A percentile compares a stretch with the other conserved stretches of the same genome.
Evolutionary conservation across 2,329 filamentous ascomycete species (phyloP).

Genomic region (Sarocladiaceae sp.): DNA sequence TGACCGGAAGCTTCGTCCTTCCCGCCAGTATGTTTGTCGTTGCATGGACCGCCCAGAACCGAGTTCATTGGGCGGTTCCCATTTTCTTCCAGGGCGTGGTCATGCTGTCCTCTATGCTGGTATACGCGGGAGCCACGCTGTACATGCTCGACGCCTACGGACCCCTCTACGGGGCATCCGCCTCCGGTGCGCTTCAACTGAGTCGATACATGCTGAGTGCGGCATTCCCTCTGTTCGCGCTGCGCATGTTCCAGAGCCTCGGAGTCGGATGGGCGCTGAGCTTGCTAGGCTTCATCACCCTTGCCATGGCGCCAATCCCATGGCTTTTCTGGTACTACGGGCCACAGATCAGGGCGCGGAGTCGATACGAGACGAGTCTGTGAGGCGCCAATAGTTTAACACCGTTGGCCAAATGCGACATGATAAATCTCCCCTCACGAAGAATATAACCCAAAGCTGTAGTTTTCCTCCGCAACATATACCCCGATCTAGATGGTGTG

Average conservation of each 20-base stretch:
- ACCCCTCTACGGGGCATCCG: constrained; percentile 21
- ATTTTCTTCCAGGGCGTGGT: constrained; percentile 19
- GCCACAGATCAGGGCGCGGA: constrained; percentile 16
- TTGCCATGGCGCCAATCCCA: constrained; percentile 30
- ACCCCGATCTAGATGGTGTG: too few species aligned
- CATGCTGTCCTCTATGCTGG: constrained; percentile 20
- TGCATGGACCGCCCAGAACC: constrained; percentile 49
- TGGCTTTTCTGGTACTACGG: constrained; percentile 21
- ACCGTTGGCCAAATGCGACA: too few species aligned
- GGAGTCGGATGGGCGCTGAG: constrained; percentile 39
- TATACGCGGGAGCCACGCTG: constrained; percentile 21
- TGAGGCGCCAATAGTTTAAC: too few species aligned
- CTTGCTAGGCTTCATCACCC: constrained; percentile 31
- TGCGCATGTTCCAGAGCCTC: constrained; percentile 33
- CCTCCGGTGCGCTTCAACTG: constrained; percentile 20
- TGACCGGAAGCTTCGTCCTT: constrained; percentile 56
- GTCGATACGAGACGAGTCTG: constrained; percentile 21
- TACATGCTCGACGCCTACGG: constrained; percentile 23
- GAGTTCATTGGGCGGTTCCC: constrained; percentile 19
- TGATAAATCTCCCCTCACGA: too few species aligned
- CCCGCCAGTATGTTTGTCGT: constrained; percentile 63
- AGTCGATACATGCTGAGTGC: constrained; percentile 49
- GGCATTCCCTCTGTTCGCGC: constrained; percentile 41
- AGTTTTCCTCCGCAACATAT: too few species aligned
- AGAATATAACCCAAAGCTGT: too few species aligned